Evolutionary conservation across 768 basidiomycete genomes (phyloP).

Genomic region (Erythrobasidium yunnanense): DNA sequence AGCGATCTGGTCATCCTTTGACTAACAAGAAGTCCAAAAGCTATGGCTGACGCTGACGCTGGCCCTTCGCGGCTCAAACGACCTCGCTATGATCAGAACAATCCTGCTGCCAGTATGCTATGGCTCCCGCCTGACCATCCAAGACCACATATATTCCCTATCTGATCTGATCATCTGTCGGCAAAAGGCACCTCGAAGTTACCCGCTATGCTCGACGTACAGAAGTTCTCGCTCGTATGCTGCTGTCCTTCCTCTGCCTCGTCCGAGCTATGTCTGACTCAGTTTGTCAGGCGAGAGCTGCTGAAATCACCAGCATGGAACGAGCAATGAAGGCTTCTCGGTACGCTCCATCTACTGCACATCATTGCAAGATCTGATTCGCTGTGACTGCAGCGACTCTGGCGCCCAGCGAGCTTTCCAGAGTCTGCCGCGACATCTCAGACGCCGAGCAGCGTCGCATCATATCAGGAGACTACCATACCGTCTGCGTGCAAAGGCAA

Average conservation of each 20-base stretch:
- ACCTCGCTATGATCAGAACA: not conserved
- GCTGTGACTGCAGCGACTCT: slow-evolving; percentile 27
- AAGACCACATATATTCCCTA: too few relatives aligned
- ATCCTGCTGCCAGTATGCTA: too few relatives aligned
- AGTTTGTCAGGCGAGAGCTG: slow-evolving; percentile 61
- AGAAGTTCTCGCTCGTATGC: slow-evolving; percentile 10
- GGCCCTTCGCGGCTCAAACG: slow-evolving; percentile 8
- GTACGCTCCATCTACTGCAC: slow-evolving; percentile 42
- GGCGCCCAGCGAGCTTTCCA: slow-evolving; percentile 55
- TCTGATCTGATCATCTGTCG: too few relatives aligned
- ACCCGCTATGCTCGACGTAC: slow-evolving; percentile 1
- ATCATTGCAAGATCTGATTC: not conserved
- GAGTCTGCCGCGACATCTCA: slow-evolving; percentile 76
- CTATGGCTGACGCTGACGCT: not conserved
- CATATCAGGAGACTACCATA: slow-evolving; percentile 80
- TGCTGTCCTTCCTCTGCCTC: not conserved
- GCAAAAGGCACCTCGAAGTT: not conserved
- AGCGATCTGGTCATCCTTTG: too few relatives aligned
- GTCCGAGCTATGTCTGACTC: not conserved
- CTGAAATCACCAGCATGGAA: slow-evolving; percentile 86
- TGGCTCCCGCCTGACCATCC: too few relatives aligned
- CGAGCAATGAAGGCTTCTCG: slow-evolving; percentile 68
- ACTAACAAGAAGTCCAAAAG: too few relatives aligned
- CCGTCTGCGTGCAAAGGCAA: slow-evolving; percentile 70
- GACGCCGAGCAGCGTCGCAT: slow-evolving; percentile 87